Evolutionary conservation across 805 yeast genomes (phyloP).

Genomic region (Candida nonsorbophila): DNA sequence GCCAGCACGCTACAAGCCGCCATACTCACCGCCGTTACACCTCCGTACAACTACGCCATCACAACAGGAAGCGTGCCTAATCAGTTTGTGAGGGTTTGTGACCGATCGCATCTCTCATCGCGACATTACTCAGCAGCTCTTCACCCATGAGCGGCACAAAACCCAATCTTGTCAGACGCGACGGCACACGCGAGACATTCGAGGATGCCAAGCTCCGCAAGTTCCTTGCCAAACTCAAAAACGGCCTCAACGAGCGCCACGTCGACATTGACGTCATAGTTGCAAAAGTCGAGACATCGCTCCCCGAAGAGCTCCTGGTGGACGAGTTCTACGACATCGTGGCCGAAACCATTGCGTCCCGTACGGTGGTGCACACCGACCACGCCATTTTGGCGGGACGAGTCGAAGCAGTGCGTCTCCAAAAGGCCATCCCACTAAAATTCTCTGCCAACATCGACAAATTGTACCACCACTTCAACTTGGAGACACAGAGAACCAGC

Average conservation of each 20-base stretch:
- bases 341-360: slow-evolving; percentile 30
- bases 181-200: slow-evolving; percentile 6
- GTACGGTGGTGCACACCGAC: slow-evolving; percentile 29
- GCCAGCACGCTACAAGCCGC: no score
- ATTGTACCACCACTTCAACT: slow-evolving; percentile 10
- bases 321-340: slow-evolving; percentile 21
- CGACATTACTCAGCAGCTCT: background rate
- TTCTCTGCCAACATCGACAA: slow-evolving; percentile 21
- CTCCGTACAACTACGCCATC: no score
- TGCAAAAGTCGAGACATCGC: slow-evolving; percentile 9
- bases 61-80: no score
- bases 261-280: slow-evolving; percentile 12
- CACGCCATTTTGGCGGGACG: slow-evolving; percentile 32
- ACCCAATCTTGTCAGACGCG: slow-evolving; percentile 3
- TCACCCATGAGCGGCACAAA: background rate
- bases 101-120: no score
- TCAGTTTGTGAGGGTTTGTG: no score
- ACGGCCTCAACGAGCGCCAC: slow-evolving; percentile 10
- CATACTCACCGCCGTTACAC: no score
- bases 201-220: slow-evolving; percentile 6
- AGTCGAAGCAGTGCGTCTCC: slow-evolving; percentile 26
- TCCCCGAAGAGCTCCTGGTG: slow-evolving; percentile 13
- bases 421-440: slow-evolving; percentile 9
- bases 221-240: slow-evolving; percentile 7
- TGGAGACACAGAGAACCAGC: slow-evolving; percentile 27